Evolutionary conservation across 1,284 basidiomycete species (phyloP).

Genomic region (Trichosporon sp.): DNA sequence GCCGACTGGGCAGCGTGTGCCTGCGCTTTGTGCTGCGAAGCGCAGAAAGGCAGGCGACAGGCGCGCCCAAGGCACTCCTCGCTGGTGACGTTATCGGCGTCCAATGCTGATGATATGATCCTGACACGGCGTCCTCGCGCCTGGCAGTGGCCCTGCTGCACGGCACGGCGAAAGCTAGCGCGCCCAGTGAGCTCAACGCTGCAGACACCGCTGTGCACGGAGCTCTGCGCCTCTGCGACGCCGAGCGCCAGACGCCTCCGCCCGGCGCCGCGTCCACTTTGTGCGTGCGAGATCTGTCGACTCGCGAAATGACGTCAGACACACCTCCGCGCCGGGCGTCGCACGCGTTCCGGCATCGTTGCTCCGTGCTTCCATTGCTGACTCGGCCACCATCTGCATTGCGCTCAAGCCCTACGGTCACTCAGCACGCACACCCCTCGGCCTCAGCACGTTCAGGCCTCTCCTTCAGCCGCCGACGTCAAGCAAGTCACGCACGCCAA

Average conservation of each 20-base stretch:
- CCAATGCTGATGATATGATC: background rate
- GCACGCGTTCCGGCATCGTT: background rate
- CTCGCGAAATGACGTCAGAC: background rate
- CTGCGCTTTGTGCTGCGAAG: background rate
- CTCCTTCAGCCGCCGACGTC: background rate
- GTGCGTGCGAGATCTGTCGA: background rate
- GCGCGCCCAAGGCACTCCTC: background rate
- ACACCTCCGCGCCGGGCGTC: background rate
- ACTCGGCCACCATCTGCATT: background rate
- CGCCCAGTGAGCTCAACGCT: too few species aligned
- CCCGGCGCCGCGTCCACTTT: background rate
- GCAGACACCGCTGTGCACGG: too few species aligned
- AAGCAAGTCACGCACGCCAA: too few species aligned
- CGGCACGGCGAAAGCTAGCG: too few species aligned
- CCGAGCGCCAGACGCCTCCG: background rate
- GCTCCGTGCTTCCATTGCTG: background rate
- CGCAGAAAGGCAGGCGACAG: background rate
- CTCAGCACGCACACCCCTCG: too few species aligned
- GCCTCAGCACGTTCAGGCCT: background rate
- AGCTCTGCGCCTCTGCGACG: too few species aligned
- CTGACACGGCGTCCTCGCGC: background rate
- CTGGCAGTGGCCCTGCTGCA: too few species aligned
- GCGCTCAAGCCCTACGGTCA: background rate
- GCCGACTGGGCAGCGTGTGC: too few species aligned
- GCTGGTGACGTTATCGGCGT: background rate